Base-by-base conservation (phyloP, 169 alveolate genomes). In the Plasmodium knowlesi region DNA sequence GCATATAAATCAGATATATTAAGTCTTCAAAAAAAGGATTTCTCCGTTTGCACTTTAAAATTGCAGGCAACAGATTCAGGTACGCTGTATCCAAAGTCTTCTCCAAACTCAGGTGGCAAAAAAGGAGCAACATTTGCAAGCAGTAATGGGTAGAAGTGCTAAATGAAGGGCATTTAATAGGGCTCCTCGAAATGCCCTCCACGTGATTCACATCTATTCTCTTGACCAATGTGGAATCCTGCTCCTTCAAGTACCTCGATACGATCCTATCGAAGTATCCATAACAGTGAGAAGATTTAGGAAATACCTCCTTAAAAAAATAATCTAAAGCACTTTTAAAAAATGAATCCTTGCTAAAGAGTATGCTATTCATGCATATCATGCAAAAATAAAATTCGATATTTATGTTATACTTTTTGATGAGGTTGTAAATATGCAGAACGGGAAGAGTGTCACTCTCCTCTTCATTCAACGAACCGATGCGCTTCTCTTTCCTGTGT, bases 311-410 rank as follows among this genome's bases (percentile, higher is more conserved):
- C 46, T 81, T 89, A 50, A 89, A 89, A 43, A 89, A 89, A 46
- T 89, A 80, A 61, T 89, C 90, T 28, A 89, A 80, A 9, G 84
- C 83, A 70, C 82, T 81, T 79, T 89, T 80, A 53, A 41, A 89
- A 89, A 89, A 81, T 9, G 53, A 70, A 61, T 89, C 94, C 79
- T 89, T 89, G 53, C 94, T 57, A 67, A 89, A 89, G 32, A 89
- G 37, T 80, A 89, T 61, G 70, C 90, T 61, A 32, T 89, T 89
- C 94, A 57, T 39, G 32, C 94, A 89, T 41, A 89, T 89, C 94
- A 89, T 89, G 73, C 82, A 54, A 67, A 89, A 89, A 73, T 89
- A 89, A n/a, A 70, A 70, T 41, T 81, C 90, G 32, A 61, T 34
- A 46, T 78, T 72, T 79, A 89, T 67, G 34, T 80, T 57, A 37